Base-by-base conservation (phyloP, 345 rosid genomes). In the Combretum micranthum region DNA sequence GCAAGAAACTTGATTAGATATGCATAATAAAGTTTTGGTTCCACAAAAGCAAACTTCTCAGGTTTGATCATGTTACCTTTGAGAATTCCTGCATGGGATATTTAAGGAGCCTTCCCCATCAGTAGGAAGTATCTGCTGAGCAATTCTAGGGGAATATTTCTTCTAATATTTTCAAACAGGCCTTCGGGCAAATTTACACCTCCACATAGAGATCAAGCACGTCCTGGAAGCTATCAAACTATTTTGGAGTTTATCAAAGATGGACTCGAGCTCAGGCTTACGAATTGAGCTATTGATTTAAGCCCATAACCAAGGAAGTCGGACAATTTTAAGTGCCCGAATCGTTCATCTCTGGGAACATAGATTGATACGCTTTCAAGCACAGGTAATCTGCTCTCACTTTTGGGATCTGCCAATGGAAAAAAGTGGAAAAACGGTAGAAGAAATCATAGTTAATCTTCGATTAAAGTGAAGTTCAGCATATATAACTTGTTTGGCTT, bases 71-170 rank as follows among this genome's bases (percentile, higher is more conserved):
- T 23, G 15, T 20, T 60, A 60, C 64, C 48, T 42, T 50, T 51
- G 55, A 60, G 50, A 47, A 60, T 56, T 50, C 42, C 32, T 2
- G 64, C 57, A 61, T 19, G 1, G 64, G 64, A 21, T 19, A 50
- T 20, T 51, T 61, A 56, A 52, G 48, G 55, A 50, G n/a, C 13
- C 39, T 51, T 61, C 64, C 12, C 64, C 56, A 9, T 61, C 64
- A 13, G 25, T 37, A 15, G 42, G 56, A 17, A 61, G 37, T 7
- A 50, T 15, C 32, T 61, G 56, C 47, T 50, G 32, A 61, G 20
- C 46, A 63, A 32, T 39, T 56, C 60, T 43, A 49, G 44, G 32
- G 67, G 59, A 46, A 47, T 55, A 22, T 50, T 42, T 32, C 47
- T 4, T 56, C 46, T 20, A 22, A 63, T 17, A 32, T 43, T 53